Evolutionary conservation across 2,329 filamentous ascomycete genomes (phyloP), one percentile per base, ranked within the genome.

Genomic region (Diaporthe citriasiana): DNA sequence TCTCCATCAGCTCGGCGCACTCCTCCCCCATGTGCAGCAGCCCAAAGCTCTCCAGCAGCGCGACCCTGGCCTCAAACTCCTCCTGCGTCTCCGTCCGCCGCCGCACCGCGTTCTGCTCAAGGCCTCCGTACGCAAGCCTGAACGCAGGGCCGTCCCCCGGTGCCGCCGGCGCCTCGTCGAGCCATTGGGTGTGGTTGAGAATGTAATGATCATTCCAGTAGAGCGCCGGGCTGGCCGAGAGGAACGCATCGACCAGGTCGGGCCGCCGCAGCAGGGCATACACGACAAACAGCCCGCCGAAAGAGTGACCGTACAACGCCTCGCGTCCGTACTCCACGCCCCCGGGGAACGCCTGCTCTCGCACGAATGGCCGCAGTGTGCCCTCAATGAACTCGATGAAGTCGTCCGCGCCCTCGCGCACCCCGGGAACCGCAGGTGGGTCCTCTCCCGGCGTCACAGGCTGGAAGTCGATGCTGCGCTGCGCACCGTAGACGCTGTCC

Each of bases 231-330:
- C 78, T 80, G 4, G 77, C 76, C 7, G 77, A 71, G 2, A 80
- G 59, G 42, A 76, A 79, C 8, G 79, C 79, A 27, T 80, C 78
- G n/a, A 80, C 78, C 55, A 80, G 53, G 27, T 75, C 74, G 10
- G 78, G 78, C 19, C 73, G 68, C 1, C 73, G 59, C 22, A 79
- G 74, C 12, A 80, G 69, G 19, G 78, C 76, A 42, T 77, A 79
- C 0, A 77, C 63, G 42, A 76, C 78, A 59, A 80, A 78, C 13
- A 78, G 51, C 1, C 78, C 79, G 1, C 79, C 79, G 22, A 77
- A 79, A 3, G 78, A 80, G 72, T 80, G 78, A 7, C 78, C 77
- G 42, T 75, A 79, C n/a, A 79, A 38, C 3, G 77, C 78, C 45
- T 78, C 76, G 22, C 76, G 75, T 4, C 74, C 73, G n/a, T 79